Conservation (phyloP, 805 yeast species). For the Lachancea waltii region DNA sequence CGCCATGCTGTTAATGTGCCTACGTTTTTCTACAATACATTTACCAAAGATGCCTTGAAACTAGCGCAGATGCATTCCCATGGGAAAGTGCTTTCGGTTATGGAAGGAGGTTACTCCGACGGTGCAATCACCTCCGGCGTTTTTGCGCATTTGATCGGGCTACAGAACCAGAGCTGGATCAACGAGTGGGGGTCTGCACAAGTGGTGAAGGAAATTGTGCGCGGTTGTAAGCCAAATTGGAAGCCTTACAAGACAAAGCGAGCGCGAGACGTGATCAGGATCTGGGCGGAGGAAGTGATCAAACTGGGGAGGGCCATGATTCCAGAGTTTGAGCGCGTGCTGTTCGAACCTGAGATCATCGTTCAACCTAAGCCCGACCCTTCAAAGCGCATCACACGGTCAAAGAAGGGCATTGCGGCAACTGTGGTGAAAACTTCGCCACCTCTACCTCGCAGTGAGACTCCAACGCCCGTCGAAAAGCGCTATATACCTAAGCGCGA, state of each 20-base stretch:
- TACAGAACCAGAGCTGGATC: conserved; percentile 54
- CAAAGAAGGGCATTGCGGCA: conserved; percentile 1
- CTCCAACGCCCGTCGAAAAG: conserved; percentile 10
- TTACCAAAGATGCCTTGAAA: conserved; percentile 65
- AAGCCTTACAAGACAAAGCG: conserved; percentile 46
- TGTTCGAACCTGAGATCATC: conserved; percentile 16
- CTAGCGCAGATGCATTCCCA: conserved; percentile 56
- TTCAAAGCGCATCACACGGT: conserved; percentile 7
- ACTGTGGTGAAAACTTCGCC: conserved; percentile 4
- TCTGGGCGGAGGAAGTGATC: conserved; percentile 62
- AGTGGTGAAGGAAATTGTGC: conserved; percentile 56
- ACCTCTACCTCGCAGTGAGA: conserved; percentile 11
- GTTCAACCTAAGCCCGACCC: conserved; percentile 1
- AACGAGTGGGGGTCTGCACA: conserved; percentile 56
- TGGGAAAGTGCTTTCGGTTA: conserved; percentile 58
- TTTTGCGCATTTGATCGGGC: conserved; percentile 69
- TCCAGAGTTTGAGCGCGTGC: conserved; percentile 36
- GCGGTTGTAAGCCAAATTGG: conserved; percentile 68
- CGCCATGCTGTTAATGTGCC: conserved; percentile 79
- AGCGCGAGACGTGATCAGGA: conserved; percentile 42
- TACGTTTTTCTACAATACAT: conserved; percentile 65
- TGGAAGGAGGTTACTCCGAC: conserved; percentile 86
- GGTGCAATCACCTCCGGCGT: conserved; percentile 75
- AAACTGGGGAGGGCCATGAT: conserved; percentile 56
- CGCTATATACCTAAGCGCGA: conserved; percentile 1